Conservation (phyloP, 192 early-diverging fungal genomes). For the Lunasporangiospora selenospora region DNA sequence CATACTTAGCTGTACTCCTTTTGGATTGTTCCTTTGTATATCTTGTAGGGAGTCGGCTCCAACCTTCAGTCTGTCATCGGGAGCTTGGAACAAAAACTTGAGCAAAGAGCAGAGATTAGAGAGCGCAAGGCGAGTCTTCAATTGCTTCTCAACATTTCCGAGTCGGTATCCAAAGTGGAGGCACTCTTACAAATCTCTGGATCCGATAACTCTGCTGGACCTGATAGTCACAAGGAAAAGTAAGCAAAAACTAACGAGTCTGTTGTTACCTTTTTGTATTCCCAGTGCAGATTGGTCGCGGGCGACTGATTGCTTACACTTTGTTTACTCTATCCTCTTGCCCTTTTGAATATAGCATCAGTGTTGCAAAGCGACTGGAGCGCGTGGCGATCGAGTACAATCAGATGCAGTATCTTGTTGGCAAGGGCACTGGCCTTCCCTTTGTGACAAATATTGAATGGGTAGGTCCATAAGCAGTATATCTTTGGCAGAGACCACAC, state of each 20-base stretch:
- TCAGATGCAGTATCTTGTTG: slow-evolving; percentile 80
- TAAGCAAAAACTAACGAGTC: too few species aligned
- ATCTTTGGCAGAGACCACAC: not conserved
- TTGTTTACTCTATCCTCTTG: not conserved
- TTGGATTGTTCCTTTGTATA: not conserved
- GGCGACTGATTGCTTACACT: too few species aligned
- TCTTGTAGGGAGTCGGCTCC: slow-evolving; percentile 54
- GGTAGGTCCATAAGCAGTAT: slow-evolving; percentile 51
- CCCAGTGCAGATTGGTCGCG: too few species aligned
- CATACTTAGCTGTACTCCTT: not conserved
- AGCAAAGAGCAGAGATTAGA: slow-evolving; percentile 65
- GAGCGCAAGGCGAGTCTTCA: slow-evolving; percentile 76
- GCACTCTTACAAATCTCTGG: slow-evolving; percentile 66
- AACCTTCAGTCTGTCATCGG: slow-evolving; percentile 60
- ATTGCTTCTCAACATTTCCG: slow-evolving; percentile 75
- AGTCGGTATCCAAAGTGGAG: slow-evolving; percentile 81
- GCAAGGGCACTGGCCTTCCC: slow-evolving; percentile 61
- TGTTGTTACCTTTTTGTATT: too few species aligned
- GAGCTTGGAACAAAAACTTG: slow-evolving; percentile 63
- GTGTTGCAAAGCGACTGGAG: slow-evolving; percentile 76
- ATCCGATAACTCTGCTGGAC: slow-evolving; percentile 3
- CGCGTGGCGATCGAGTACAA: slow-evolving; percentile 87
- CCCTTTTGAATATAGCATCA: slow-evolving; percentile 26
- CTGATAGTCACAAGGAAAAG: slow-evolving; percentile 28
- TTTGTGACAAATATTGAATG: slow-evolving; percentile 80